Base-by-base conservation (phyloP, 257 asterid species). In the Fraxinus pennsylvanica region DNA sequence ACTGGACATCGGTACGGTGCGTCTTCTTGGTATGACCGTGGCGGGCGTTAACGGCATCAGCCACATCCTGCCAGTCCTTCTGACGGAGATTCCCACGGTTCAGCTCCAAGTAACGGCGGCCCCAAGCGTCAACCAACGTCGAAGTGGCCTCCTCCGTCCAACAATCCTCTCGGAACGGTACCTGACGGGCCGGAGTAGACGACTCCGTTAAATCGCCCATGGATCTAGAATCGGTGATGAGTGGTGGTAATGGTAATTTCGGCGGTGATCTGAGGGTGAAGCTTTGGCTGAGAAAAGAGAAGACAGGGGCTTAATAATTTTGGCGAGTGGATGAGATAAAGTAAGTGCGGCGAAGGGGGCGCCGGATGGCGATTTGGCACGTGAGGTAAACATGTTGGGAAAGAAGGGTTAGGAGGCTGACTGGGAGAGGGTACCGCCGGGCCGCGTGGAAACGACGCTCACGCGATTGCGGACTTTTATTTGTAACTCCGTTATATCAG, bases 131-230 rank as follows among this genome's bases (percentile, higher is more conserved):
- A 12, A 91, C 89, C 17, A 89, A 87, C 77, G 91, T 83, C 3
- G 86, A 78, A n/a, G 96, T 91, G 1, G 92, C 92, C 75, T 90
- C 96, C 86, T 89, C 94, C 86, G 94, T 87, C 96, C 92, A 89
- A 39, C 94, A 91, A 76, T 89, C 94, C 81, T 91, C 96, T 1
- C 96, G 92, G 79, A 82, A 81, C 0, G 89, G 88, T 0, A 75
- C 84, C 22, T 84, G 86, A n/a, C 89, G 84, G 41, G 89, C 50
- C 76, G 84, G 86, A 29, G 79, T 82, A 25, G 85, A 82, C 41
- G 91, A 74, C 70, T 87, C 91, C 74, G 81, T 84, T 52, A 85
- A 73, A 78, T 85, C 91, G 33, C 74, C 91, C 91, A 87, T 87
- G 25, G 80, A 63, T 72, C 14, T 12, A 68, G 22, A 50, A 25